Evolutionary conservation across 2,329 filamentous ascomycete species (phyloP).

Genomic region (Microcyclospora tardicrescens): DNA sequence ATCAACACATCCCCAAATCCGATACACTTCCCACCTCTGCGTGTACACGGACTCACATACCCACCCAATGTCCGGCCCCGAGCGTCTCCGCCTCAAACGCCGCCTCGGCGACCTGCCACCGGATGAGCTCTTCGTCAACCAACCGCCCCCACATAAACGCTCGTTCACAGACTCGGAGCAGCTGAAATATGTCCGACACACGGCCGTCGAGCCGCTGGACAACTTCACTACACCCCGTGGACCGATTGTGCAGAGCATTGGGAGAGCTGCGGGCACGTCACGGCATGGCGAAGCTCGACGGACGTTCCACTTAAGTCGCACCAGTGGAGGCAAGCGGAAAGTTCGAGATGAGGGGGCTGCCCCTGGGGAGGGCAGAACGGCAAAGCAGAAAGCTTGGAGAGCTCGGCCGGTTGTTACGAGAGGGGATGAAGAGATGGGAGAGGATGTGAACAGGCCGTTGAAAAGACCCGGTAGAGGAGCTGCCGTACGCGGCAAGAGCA

Average conservation of each 20-base stretch:
- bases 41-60: too few relatives aligned
- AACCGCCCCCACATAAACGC: constrained; percentile 12
- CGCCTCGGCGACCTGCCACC: constrained; percentile 15
- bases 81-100: constrained; percentile 17
- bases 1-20: too few relatives aligned
- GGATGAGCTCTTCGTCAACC: constrained; percentile 16
- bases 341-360: constrained; percentile 1
- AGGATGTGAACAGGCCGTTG: constrained; percentile 7
- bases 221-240: background rate
- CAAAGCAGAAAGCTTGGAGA: background rate
- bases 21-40: too few relatives aligned
- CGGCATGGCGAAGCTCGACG: constrained; percentile 6
- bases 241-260: constrained; percentile 2
- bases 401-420: background rate
- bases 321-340: constrained; percentile 2
- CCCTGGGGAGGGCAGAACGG: background rate
- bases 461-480: constrained; percentile 3
- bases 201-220: too few relatives aligned
- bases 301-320: constrained; percentile 12
- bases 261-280: background rate
- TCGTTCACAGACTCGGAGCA: constrained; percentile 3
- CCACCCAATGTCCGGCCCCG: constrained; percentile 11
- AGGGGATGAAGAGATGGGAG: constrained; percentile 4
- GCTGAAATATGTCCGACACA: constrained; percentile 11
- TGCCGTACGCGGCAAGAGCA: background rate